Conservation (phyloP, 2,329 filamentous ascomycete species). For the Aspergillus transmontanensis region DNA sequence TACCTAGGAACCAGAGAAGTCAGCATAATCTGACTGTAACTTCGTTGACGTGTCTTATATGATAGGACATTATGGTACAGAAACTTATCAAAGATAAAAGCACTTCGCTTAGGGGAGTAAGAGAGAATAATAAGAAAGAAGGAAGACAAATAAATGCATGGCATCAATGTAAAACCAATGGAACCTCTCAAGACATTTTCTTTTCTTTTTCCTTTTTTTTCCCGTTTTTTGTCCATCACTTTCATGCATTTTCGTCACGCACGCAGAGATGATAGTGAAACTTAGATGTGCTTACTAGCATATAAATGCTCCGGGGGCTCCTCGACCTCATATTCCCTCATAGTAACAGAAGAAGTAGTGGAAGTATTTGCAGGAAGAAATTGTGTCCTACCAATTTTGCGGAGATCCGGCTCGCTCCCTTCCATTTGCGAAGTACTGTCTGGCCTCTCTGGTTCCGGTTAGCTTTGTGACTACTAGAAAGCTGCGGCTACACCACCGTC, state of each 20-base stretch:
- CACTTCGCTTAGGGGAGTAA: neutral
- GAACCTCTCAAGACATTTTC: neutral
- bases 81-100: neutral
- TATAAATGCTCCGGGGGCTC: constrained; percentile 29
- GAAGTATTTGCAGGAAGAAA: constrained; percentile 33
- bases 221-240: neutral
- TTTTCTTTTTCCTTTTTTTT: too few relatives aligned
- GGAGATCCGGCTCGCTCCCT: constrained; percentile 30
- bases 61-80: constrained; percentile 19
- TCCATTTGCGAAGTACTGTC: constrained; percentile 16
- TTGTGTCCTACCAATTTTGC: constrained; percentile 36
- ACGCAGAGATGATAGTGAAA: neutral
- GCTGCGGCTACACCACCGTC: neutral
- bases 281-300: constrained; percentile 14
- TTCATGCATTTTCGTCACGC: neutral
- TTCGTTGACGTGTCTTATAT: constrained; percentile 10
- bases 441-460: constrained; percentile 2
- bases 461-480: neutral
- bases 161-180: neutral
- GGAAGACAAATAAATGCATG: neutral
- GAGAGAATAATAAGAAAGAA: neutral
- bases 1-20: constrained; percentile 37
- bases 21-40: constrained; percentile 36
- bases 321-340: constrained; percentile 43
- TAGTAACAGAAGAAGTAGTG: constrained; percentile 25